Percentiles rank a stretch among this genome's conserved stretches.
These are phyloP conservation scores for Lasiosphaeria miniovina DNA, from an alignment of 495 filamentous ascomycete species.

Conservation along the genomic window DNA sequence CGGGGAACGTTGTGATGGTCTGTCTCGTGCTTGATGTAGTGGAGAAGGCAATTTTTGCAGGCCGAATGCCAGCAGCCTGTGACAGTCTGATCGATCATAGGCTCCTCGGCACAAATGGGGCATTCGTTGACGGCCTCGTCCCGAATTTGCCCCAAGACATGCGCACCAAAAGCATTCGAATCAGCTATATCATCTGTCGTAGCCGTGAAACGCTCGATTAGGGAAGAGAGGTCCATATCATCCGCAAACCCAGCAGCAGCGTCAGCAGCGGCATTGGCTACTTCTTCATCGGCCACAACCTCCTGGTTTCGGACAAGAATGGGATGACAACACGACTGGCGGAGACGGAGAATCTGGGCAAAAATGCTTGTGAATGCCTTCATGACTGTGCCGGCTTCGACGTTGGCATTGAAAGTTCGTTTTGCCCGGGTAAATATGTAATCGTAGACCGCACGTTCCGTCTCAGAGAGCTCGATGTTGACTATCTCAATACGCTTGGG, in stretches of 20 bases:
- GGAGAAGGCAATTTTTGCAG: conserved; percentile 84
- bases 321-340: conserved; percentile 94
- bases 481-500: conserved; percentile 76
- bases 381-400: conserved; percentile 87
- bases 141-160: conserved; percentile 86
- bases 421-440: conserved; percentile 82
- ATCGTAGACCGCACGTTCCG: conserved; percentile 88
- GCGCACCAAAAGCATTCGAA: conserved; percentile 71
- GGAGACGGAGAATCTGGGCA: conserved; percentile 89
- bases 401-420: conserved; percentile 74
- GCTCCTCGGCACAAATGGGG: conserved; percentile 90
- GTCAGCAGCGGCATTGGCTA: conserved; percentile 76
- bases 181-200: conserved; percentile 63
- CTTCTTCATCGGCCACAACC: conserved; percentile 83
- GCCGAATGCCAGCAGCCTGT: conserved; percentile 97
- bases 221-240: conserved; percentile 88
- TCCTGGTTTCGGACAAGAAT: conserved; percentile 79
- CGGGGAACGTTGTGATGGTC: conserved; percentile 69
- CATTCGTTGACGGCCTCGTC: conserved; percentile 86
- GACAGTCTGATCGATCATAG: conserved; percentile 88
- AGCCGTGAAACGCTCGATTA: conserved; percentile 79
- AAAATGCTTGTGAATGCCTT: conserved; percentile 96
- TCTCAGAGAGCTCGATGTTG: conserved; percentile 75
- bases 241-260: conserved; percentile 77
- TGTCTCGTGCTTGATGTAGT: conserved; percentile 82